Base-by-base conservation (phyloP, 352 stramenopile species). In the Globisporangium irregulare region DNA sequence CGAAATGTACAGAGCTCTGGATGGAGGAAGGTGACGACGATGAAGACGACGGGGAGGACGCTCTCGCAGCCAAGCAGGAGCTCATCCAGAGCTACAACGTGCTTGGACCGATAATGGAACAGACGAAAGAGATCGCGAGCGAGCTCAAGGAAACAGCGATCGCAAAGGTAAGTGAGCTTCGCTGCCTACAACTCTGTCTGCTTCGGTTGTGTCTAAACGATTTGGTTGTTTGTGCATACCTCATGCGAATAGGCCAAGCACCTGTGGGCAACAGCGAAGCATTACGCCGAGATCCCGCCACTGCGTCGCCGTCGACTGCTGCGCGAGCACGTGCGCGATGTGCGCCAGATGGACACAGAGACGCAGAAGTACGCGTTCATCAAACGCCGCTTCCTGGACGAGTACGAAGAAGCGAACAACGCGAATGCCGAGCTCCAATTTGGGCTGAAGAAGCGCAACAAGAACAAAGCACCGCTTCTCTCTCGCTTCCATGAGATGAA, bases 261-360 rank as follows among this genome's bases (percentile, higher is more conserved):
- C 12, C 69, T 75, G 14, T 61, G 88, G 18, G 77, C 68, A 53
- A 77, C 73, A 3, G 80, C 75, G 0, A 80, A 71, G 68, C 76
- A 87, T 32, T 82, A 86, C 48, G 78, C 81, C 1, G 86, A 94
- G 66, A 73, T 92, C 34, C 78, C 82, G 27, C 80, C 80, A 1
- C 68, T 94, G 1, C 73, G 76, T 7, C 63, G 82, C 4, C 76
- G 84, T 1, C 82, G 86, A 0, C 59, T 90, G 43, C 54, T 94
- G 8, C 80, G 80, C 0, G 78, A 92, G 43, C 83, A 93, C 71
- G 80, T 93, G 6, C 59, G 54, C 8, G 63, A 90, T 22, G 76
- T 94, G 22, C 77, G 77, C 10, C 66, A 79, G 36, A 91, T 93
- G 81, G 84, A 94, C 58, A 57, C 61, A 0, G 82, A 94, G 32